Percentiles rank a stretch among this genome's conserved stretches.
Conservation (phyloP, 1,284 basidiomycete genomes). For the Trichosporon inkin region DNA sequence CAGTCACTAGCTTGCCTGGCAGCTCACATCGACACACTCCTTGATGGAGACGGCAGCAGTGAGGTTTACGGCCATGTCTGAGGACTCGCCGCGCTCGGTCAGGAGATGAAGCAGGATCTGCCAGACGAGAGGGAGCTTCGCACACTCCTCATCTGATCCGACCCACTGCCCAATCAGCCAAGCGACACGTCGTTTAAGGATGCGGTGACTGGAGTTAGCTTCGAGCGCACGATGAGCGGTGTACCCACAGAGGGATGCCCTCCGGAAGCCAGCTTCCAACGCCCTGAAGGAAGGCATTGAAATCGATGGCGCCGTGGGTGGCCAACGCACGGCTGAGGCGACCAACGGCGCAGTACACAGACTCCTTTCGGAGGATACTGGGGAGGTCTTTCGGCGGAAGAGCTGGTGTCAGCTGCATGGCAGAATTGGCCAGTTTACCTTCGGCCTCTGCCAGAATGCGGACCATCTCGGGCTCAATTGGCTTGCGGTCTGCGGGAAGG, state of each 20-base stretch:
- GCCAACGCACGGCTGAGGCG: slow-evolving; percentile 66
- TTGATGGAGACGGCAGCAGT: slow-evolving; percentile 70
- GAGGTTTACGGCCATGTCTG: slow-evolving; percentile 75
- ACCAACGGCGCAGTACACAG: slow-evolving; percentile 81
- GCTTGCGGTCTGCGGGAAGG: slow-evolving; percentile 49
- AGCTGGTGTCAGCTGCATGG: slow-evolving; percentile 23
- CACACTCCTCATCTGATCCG: slow-evolving; percentile 58
- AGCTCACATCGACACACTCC: slow-evolving; percentile 74
- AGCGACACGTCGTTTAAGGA: slow-evolving; percentile 81
- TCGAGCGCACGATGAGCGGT: not conserved
- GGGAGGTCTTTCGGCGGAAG: slow-evolving; percentile 56
- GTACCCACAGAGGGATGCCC: slow-evolving; percentile 35
- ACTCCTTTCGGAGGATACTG: slow-evolving; percentile 72
- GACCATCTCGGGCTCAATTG: slow-evolving; percentile 66
- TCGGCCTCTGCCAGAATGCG: slow-evolving; percentile 58
- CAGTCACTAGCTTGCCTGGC: too few relatives aligned
- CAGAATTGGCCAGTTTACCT: slow-evolving; percentile 34
- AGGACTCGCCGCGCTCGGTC: slow-evolving; percentile 61
- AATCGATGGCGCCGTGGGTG: slow-evolving; percentile 35
- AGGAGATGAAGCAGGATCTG: slow-evolving; percentile 71
- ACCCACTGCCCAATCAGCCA: slow-evolving; percentile 86
- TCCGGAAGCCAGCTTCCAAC: slow-evolving; percentile 39
- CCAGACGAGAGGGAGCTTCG: slow-evolving; percentile 67
- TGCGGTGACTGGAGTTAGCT: slow-evolving; percentile 61
- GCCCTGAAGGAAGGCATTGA: slow-evolving; percentile 36